Evolutionary conservation across 306 rosid genomes (phyloP), one percentile per base, ranked within the genome.

Genomic region (Oxytropis ochrocephala): DNA sequence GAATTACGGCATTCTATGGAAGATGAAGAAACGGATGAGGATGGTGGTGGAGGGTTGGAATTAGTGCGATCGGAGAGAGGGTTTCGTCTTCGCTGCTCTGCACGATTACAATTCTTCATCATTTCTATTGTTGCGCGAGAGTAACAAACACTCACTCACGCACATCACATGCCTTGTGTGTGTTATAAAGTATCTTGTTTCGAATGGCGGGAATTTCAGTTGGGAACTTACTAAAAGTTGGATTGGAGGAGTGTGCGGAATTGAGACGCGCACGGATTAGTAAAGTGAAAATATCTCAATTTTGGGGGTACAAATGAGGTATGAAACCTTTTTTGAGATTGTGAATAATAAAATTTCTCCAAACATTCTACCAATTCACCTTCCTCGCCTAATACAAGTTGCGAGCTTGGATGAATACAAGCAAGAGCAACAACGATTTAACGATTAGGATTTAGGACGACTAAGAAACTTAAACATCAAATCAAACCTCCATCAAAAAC

Each of bases 61-160:
- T 85, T 88, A 67, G 91, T 80, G 62, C 81, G 76, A 49, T 91
- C 88, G 6, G 89, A 76, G 84, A 91, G 91, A 18, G 93, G 83
- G 62, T 78, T 80, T 61, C 87, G 82, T 65, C 43, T 73, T 75
- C 58, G 65, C 30, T 54, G 4, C 7, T 21, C 43, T 1, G 54
- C 71, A 7, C 7, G 19, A 5, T 56, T 43, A 30, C 8, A 29
- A 0, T 58, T 60, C 51, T 36, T 13, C 76, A 32, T 13, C 24
- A 21, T 27, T 8, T 51, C 1, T 5, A 1, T 11, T 50, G 56
- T 13, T 33, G 21, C 12, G 17, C 24, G 42, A 7, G 54, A 24
- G 8, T 7, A 8, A 42, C 39, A 21, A 13, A 7, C 62, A 18
- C 50, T 41, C 65, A 14, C 74, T 41, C 55, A 21, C 56, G 2